phyloP scores from a whole-genome alignment of 768 basidiomycete genomes.

The Leccinum obscurum region DNA sequence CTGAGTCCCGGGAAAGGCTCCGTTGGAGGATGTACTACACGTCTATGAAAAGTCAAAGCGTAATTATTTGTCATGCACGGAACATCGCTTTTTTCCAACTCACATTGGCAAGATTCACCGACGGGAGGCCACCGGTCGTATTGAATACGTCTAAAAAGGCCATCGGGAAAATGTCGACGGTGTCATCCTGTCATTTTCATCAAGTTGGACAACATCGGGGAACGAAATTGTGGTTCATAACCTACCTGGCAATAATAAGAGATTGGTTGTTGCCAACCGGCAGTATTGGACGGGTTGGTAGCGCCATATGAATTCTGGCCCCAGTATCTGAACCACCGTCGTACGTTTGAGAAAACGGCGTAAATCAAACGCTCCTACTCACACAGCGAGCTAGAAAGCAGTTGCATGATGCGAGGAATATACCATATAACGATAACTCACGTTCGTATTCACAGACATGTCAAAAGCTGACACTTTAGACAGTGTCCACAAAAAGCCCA shows the following conservation, averaged over 20 bases:
- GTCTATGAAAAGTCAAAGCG: slow-evolving; percentile 37
- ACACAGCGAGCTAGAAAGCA: slow-evolving; percentile 22
- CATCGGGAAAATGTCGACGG: slow-evolving; percentile 58
- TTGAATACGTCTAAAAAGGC: slow-evolving; percentile 65
- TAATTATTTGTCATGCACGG: background rate
- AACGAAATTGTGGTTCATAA: background rate
- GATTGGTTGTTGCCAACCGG: slow-evolving; percentile 34
- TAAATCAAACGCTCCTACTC: background rate
- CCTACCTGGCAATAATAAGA: slow-evolving; percentile 34
- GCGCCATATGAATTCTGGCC: slow-evolving; percentile 42
- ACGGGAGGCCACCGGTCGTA: slow-evolving; percentile 55
- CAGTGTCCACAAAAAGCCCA: background rate
- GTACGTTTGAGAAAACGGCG: background rate
- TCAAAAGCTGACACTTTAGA: slow-evolving; percentile 15
- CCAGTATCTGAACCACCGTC: slow-evolving; percentile 31
- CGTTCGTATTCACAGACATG: slow-evolving; percentile 22
- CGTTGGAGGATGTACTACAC: slow-evolving; percentile 57
- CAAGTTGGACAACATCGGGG: no score
- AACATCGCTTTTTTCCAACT: slow-evolving; percentile 8
- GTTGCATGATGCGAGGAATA: background rate
- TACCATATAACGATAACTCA: slow-evolving; percentile 6
- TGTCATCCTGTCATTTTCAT: slow-evolving; percentile 42
- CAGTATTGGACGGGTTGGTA: slow-evolving; percentile 28
- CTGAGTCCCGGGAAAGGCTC: slow-evolving; percentile 59
- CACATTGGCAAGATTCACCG: slow-evolving; percentile 62